Evolutionary conservation across 148 eudicot genomes (phyloP).

Genomic region (Mesembryanthemum crystallinum): DNA sequence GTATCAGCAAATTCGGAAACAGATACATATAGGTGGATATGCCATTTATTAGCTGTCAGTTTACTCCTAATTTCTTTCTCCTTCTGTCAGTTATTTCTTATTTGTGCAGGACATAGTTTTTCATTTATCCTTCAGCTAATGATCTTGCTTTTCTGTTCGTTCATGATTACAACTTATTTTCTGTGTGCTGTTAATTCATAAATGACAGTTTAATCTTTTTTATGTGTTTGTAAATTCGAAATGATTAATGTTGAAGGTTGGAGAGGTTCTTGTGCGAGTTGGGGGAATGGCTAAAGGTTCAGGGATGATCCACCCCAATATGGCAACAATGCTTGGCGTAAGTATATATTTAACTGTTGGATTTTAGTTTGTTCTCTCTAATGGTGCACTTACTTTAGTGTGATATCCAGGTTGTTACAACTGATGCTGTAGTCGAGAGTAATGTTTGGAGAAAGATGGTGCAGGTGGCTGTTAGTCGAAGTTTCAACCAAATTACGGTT

Average conservation of each 20-base stretch:
- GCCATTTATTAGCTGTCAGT: no score
- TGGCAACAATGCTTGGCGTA: slow-evolving; percentile 99
- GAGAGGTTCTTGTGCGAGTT: slow-evolving; percentile 59
- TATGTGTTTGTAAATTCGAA: slow-evolving; percentile 2
- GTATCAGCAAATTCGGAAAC: no score
- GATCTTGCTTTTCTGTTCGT: neutral
- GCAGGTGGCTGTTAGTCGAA: slow-evolving; percentile 75
- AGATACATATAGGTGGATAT: no score
- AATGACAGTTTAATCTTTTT: neutral
- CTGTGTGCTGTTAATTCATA: neutral
- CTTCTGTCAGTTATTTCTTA: neutral
- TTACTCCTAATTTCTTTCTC: neutral
- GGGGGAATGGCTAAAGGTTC: slow-evolving; percentile 99
- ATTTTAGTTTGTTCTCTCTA: slow-evolving; percentile 18
- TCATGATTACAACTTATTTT: no score
- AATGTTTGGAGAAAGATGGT: slow-evolving; percentile 96
- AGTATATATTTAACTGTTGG: slow-evolving; percentile 30
- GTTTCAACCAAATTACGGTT: slow-evolving; percentile 97
- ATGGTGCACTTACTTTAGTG: slow-evolving; percentile 1
- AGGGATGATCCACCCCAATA: slow-evolving; percentile 99
- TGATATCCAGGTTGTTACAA: slow-evolving; percentile 79
- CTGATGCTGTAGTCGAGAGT: slow-evolving; percentile 78
- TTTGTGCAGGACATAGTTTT: neutral
- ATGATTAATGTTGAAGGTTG: slow-evolving; percentile 49
- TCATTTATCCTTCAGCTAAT: neutral